Conservation (phyloP, 371 early-diverging fungal species). For the Mortierella polycephala region DNA sequence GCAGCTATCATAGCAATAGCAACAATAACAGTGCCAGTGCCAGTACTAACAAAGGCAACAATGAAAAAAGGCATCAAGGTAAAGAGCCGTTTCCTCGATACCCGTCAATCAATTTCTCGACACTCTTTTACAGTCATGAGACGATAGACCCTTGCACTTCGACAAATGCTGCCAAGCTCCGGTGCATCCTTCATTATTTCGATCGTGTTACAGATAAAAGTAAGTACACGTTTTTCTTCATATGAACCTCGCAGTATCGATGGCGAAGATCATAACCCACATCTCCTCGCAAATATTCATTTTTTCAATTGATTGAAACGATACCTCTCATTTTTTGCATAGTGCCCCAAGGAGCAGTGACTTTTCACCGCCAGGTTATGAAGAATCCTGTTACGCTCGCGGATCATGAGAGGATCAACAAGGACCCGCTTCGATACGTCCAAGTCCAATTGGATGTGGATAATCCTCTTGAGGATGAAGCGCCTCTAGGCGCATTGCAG, state of each 20-base stretch:
- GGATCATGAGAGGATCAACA: constrained; percentile 14
- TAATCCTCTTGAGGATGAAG: constrained; percentile 47
- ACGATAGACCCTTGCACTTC: constrained; percentile 7
- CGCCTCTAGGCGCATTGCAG: constrained; percentile 48
- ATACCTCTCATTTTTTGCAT: neutral
- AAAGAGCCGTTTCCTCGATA: constrained; percentile 21
- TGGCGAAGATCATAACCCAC: too few relatives aligned
- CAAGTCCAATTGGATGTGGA: constrained; percentile 58
- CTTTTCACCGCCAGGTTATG: constrained; percentile 58
- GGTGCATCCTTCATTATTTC: constrained; percentile 62
- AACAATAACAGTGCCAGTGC: neutral
- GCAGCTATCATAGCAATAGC: neutral
- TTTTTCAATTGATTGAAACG: too few relatives aligned
- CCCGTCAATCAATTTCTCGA: constrained; percentile 61
- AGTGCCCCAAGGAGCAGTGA: constrained; percentile 58
- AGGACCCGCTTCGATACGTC: constrained; percentile 22
- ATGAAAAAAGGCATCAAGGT: neutral
- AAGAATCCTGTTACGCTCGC: constrained; percentile 39
- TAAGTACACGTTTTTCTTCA: constrained; percentile 15
- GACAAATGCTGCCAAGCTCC: constrained; percentile 55
- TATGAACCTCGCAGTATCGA: too few relatives aligned
- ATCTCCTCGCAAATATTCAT: too few relatives aligned
- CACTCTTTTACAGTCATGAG: constrained; percentile 38
- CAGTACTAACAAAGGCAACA: neutral
- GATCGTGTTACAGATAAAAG: constrained; percentile 47